A percentile compares a stretch with the other conserved stretches of the same genome.
phyloP scores from a whole-genome alignment of 176 grass and related monocot species.

The Hordeum vulgare region DNA sequence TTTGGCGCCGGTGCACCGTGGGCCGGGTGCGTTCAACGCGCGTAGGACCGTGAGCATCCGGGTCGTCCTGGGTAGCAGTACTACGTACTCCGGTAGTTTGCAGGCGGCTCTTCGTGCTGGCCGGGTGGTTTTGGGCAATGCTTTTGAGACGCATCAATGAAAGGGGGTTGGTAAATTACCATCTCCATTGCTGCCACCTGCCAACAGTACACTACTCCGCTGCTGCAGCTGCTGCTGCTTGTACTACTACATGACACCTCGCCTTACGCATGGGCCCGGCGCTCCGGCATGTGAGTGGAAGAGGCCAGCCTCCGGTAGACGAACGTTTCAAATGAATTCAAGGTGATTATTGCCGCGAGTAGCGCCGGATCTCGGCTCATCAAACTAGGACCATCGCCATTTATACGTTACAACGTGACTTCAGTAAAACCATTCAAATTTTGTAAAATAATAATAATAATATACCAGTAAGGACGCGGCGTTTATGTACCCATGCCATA shows the following conservation, averaged over 20 bases:
- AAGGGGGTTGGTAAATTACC: conserved; percentile 6
- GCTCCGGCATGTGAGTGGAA: not conserved
- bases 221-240: not conserved
- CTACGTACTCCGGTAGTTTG: too few species aligned
- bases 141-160: not conserved
- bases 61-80: not conserved
- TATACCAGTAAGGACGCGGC: too few species aligned
- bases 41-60: too few species aligned
- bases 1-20: not conserved
- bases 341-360: too few species aligned
- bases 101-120: not conserved
- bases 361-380: too few species aligned
- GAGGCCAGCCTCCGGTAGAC: too few species aligned
- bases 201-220: not conserved
- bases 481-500: too few species aligned
- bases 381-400: too few species aligned
- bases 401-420: too few species aligned
- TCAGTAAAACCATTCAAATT: too few species aligned
- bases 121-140: not conserved
- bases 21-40: not conserved
- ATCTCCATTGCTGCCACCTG: not conserved
- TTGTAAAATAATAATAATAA: too few species aligned
- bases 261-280: not conserved
- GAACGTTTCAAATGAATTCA: too few species aligned
- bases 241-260: not conserved